Percentiles rank a stretch among this genome's conserved stretches.
These are phyloP conservation scores for Botrytis deweyae DNA, from an alignment of 2,329 filamentous ascomycete species.

Conservation along the genomic window DNA sequence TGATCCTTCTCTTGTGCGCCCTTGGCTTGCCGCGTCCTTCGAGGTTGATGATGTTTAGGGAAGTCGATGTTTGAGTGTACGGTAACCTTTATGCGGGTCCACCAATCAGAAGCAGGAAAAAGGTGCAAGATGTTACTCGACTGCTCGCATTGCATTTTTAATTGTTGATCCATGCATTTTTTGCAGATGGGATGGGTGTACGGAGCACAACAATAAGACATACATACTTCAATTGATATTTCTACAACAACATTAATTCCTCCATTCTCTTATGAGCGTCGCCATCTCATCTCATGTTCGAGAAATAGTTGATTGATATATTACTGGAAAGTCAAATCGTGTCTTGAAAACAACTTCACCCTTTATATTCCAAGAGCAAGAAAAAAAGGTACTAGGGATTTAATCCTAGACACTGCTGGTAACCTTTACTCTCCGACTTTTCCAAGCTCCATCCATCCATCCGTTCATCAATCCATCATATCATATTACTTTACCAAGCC, in stretches of 20 bases:
- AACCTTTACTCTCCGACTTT: slow-evolving; percentile 14
- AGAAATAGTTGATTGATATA: background rate
- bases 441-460: slow-evolving; percentile 1
- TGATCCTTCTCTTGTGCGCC: background rate
- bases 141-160: slow-evolving; percentile 8
- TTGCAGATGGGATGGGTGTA: background rate
- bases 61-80: slow-evolving; percentile 4
- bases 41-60: background rate
- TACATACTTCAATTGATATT: background rate
- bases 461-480: slow-evolving; percentile 4
- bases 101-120: background rate
- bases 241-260: background rate
- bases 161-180: slow-evolving; percentile 7
- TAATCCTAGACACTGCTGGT: background rate
- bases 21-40: slow-evolving; percentile 8
- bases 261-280: background rate
- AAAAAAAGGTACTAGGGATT: slow-evolving; percentile 3
- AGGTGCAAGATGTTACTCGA: background rate
- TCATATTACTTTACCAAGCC: background rate
- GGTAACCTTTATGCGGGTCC: background rate
- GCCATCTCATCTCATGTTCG: background rate
- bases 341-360: background rate
- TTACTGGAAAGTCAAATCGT: too few species aligned
- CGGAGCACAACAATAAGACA: background rate
- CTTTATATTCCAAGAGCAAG: background rate